phyloP scores from a whole-genome alignment of 2,329 filamentous ascomycete genomes.

The Phoma sp. region DNA sequence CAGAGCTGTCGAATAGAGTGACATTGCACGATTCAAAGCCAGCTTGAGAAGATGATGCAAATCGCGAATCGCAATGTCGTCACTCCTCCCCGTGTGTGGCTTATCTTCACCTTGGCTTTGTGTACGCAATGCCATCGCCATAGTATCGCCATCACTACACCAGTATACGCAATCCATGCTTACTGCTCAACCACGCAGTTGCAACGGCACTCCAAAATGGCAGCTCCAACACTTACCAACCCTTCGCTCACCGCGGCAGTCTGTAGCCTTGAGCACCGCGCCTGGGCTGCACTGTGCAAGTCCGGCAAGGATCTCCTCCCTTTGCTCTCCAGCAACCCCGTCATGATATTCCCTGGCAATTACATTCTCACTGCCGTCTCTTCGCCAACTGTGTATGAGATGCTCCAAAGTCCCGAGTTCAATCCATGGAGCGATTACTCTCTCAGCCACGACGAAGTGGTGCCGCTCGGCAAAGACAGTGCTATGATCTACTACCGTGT shows the following conservation, averaged over 20 bases:
- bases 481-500: conserved; percentile 37
- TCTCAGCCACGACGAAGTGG: conserved; percentile 37
- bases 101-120: conserved; percentile 5
- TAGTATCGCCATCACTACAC: neutral
- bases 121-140: neutral
- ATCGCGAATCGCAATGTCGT: conserved; percentile 18
- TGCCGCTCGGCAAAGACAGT: conserved; percentile 31
- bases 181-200: neutral
- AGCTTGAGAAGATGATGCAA: neutral
- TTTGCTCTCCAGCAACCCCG: conserved; percentile 42
- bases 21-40: neutral
- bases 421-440: conserved; percentile 34
- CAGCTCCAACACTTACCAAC: conserved; percentile 26
- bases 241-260: conserved; percentile 35
- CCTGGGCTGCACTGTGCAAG: conserved; percentile 46
- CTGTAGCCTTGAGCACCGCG: conserved; percentile 42
- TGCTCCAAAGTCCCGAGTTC: conserved; percentile 28
- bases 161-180: neutral
- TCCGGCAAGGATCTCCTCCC: conserved; percentile 43
- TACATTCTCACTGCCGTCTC: conserved; percentile 44
- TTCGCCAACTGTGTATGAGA: conserved; percentile 30
- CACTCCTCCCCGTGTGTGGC: conserved; percentile 13
- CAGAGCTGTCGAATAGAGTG: neutral
- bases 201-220: neutral
- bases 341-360: conserved; percentile 51